phyloP scores from a whole-genome alignment of 345 rosid species.

The Corymbia maculata region DNA sequence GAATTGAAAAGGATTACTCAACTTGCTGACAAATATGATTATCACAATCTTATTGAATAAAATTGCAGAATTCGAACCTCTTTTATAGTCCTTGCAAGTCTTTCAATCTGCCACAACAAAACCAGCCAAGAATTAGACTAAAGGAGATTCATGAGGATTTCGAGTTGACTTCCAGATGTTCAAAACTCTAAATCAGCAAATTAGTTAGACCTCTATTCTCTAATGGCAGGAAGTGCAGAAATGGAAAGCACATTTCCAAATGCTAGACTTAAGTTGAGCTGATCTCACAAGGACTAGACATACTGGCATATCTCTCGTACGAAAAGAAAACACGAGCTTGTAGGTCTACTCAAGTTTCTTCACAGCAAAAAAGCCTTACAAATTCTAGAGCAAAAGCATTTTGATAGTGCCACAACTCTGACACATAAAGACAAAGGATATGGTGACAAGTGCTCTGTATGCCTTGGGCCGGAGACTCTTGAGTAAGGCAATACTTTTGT shows the following conservation, averaged over 20 bases:
- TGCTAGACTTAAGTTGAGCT: neutral
- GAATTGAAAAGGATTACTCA: slow-evolving; percentile 14
- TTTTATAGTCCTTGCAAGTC: slow-evolving; percentile 42
- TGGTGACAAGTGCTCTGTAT: neutral
- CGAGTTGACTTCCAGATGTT: neutral
- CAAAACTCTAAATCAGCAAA: neutral
- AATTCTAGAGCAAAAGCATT: neutral
- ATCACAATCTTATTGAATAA: neutral
- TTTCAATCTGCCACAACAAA: slow-evolving; percentile 39
- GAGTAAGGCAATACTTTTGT: neutral
- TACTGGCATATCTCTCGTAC: neutral
- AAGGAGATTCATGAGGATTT: neutral
- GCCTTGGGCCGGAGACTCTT: neutral
- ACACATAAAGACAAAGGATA: neutral
- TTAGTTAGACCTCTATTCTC: neutral
- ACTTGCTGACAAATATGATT: neutral
- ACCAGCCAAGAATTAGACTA: neutral
- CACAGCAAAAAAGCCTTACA: neutral
- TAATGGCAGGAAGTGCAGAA: neutral
- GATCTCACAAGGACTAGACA: neutral
- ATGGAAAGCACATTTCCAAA: neutral
- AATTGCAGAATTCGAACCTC: slow-evolving; percentile 26
- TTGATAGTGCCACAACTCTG: neutral
- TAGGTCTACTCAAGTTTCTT: neutral
- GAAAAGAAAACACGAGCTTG: neutral